A percentile compares a stretch with the other conserved stretches of the same genome.
phyloP scores from a whole-genome alignment of 495 filamentous ascomycete species.

The Halenospora varia region DNA sequence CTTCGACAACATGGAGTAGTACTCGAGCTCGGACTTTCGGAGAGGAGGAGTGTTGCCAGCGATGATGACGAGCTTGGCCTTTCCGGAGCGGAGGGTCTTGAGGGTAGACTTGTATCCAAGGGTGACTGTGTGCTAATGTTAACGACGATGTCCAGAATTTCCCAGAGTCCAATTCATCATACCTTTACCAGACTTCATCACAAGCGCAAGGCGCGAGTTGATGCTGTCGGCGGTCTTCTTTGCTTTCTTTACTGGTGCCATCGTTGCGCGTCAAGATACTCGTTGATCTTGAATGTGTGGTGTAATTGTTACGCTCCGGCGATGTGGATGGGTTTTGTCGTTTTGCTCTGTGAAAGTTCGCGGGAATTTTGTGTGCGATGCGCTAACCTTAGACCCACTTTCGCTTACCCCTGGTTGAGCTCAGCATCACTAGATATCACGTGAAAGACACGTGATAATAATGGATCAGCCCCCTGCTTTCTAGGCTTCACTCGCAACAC shows the following conservation, averaged over 20 bases:
- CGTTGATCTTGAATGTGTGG: constrained; percentile 19
- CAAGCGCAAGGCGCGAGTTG: constrained; percentile 78
- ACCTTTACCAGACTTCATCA: constrained; percentile 95
- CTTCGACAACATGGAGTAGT: constrained; percentile 89
- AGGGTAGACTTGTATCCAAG: constrained; percentile 95
- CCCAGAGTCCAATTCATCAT: constrained; percentile 9
- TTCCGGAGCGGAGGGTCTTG: constrained; percentile 87
- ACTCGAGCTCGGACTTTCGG: constrained; percentile 90
- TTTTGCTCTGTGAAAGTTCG: constrained; percentile 5
- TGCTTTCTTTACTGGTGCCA: constrained; percentile 86
- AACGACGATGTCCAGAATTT: not conserved
- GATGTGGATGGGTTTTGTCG: constrained; percentile 8
- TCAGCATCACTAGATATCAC: no score
- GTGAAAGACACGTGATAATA: not conserved
- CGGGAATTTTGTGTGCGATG: constrained; percentile 4
- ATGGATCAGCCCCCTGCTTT: not conserved
- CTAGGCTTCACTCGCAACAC: not conserved
- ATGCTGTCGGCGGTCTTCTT: constrained; percentile 92
- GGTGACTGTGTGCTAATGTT: constrained; percentile 48
- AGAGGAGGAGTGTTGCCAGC: constrained; percentile 95
- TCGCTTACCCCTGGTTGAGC: not conserved
- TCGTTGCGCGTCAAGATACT: constrained; percentile 33
- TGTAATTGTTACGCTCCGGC: constrained; percentile 22
- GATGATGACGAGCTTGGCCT: constrained; percentile 77
- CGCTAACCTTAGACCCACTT: not conserved